These are phyloP conservation scores for Speleostelium caveatum DNA, from an alignment of 78 protist species.

Conservation along the genomic window DNA sequence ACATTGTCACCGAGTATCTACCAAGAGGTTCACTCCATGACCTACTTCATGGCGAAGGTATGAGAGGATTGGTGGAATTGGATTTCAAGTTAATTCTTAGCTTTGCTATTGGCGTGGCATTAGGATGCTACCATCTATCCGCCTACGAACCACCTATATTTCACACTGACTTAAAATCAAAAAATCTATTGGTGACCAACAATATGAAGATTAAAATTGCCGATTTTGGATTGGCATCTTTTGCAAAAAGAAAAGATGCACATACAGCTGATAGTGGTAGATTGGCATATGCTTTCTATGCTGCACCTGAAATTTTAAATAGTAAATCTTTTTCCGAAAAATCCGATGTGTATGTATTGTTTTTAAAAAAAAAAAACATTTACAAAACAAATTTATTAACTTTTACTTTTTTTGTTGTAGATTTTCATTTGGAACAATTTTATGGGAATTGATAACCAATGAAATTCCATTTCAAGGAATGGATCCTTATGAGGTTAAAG, in stretches of 20 bases:
- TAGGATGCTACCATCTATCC: slow-evolving; percentile 67
- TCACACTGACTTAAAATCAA: slow-evolving; percentile 65
- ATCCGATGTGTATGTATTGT: slow-evolving; percentile 52
- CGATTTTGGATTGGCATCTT: slow-evolving; percentile 69
- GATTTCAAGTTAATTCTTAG: slow-evolving; percentile 19
- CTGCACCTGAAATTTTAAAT: slow-evolving; percentile 72
- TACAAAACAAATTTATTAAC: not conserved
- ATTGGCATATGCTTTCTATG: slow-evolving; percentile 61
- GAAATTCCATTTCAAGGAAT: slow-evolving; percentile 59
- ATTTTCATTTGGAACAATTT: slow-evolving; percentile 75
- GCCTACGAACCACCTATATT: slow-evolving; percentile 73
- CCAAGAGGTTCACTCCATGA: slow-evolving; percentile 71
- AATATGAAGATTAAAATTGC: slow-evolving; percentile 49
- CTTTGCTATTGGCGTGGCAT: slow-evolving; percentile 65
- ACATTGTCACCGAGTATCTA: slow-evolving; percentile 59
- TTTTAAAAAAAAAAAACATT: not conserved
- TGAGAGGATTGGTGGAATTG: slow-evolving; percentile 9
- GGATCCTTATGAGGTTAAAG: slow-evolving; percentile 69
- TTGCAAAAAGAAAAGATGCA: slow-evolving; percentile 37
- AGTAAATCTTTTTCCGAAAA: slow-evolving; percentile 50
- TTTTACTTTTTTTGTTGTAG: not conserved
- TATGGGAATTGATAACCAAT: slow-evolving; percentile 72
- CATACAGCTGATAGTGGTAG: slow-evolving; percentile 3
- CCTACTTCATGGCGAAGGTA: slow-evolving; percentile 48
- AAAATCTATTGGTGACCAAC: slow-evolving; percentile 61